Conservation (phyloP, 495 filamentous ascomycete species). For the Penicillium mononematosum region DNA sequence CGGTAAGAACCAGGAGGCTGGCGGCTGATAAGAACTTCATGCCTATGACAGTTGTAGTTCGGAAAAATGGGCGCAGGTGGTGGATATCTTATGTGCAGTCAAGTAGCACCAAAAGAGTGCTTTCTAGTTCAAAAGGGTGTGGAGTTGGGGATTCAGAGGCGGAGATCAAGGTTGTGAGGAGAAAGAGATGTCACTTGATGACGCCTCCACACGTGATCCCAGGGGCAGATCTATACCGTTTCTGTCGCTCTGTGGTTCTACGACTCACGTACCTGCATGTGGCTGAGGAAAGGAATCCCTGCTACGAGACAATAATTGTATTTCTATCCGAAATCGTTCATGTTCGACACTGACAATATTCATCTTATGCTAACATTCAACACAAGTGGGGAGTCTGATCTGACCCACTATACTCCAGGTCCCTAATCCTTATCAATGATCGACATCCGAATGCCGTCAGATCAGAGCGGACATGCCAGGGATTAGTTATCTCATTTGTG, state of each 20-base stretch:
- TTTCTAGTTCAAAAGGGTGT: neutral
- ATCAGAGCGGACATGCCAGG: no score
- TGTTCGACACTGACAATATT: neutral
- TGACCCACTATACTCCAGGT: conserved; percentile 16
- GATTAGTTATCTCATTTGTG: neutral
- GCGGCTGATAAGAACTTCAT: conserved; percentile 51
- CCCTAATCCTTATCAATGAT: conserved; percentile 13
- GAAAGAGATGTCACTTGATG: conserved; percentile 30
- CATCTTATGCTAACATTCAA: neutral
- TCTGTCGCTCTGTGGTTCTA: conserved; percentile 4
- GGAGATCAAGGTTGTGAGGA: neutral
- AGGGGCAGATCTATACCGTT: conserved; percentile 9
- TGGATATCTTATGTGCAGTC: neutral
- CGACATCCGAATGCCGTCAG: neutral
- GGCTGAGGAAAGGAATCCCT: neutral
- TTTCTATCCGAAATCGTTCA: neutral
- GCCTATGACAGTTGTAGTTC: conserved; percentile 13
- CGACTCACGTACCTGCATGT: conserved; percentile 9
- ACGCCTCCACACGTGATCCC: conserved; percentile 20
- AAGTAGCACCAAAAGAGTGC: neutral
- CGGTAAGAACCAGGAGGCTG: conserved; percentile 35
- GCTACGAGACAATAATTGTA: neutral
- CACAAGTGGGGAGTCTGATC: neutral
- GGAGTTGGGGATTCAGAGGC: neutral
- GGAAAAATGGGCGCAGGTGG: neutral